Percentiles rank a stretch among this genome's conserved stretches.
phyloP scores from a whole-genome alignment of 2,329 filamentous ascomycete genomes.

The Pseudogymnoascus sp. region DNA sequence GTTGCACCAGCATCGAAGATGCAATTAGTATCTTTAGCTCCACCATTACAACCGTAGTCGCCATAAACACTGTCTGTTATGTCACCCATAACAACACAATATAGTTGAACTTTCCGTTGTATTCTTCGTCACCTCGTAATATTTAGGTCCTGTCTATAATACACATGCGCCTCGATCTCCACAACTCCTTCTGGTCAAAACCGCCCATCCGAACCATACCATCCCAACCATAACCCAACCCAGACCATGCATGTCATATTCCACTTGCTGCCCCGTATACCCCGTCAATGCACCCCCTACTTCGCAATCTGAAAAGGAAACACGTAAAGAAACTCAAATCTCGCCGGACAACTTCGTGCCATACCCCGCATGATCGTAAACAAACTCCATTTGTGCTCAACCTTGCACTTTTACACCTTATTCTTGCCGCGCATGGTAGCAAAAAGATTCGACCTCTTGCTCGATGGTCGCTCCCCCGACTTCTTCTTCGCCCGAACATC shows the following conservation, averaged over 20 bases:
- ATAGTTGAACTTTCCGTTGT: background rate
- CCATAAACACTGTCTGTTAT: background rate
- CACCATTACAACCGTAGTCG: background rate
- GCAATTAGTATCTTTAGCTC: background rate
- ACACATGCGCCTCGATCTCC: background rate
- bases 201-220: background rate
- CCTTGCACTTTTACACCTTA: background rate
- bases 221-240: background rate
- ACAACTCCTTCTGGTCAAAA: background rate
- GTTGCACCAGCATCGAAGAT: background rate
- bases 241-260: background rate
- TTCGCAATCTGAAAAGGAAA: background rate
- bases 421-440: background rate
- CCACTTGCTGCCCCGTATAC: background rate
- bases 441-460: background rate
- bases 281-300: background rate
- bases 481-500: slow-evolving; percentile 24
- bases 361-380: background rate
- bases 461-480: background rate
- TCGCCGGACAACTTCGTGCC: background rate
- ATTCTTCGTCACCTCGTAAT: slow-evolving; percentile 7
- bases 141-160: slow-evolving; percentile 13
- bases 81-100: background rate
- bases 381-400: background rate
- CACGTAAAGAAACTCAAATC: background rate